Conservation (phyloP, 2,329 filamentous ascomycete genomes). For the Allantophomopsis cytisporea region DNA sequence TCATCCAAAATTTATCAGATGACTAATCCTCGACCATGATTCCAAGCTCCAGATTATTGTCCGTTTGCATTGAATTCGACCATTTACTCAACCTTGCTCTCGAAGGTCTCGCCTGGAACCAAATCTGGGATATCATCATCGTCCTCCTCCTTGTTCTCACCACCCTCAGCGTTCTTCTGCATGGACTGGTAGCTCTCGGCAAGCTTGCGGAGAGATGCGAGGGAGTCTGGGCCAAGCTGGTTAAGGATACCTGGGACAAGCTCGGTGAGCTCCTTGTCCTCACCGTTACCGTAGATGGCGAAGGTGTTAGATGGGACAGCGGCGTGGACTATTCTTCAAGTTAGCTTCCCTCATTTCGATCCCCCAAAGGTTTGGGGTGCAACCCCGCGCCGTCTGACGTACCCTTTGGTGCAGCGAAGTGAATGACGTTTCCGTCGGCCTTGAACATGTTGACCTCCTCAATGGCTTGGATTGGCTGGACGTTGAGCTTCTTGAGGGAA, state of each 20-base stretch:
- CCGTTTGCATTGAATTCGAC: background rate
- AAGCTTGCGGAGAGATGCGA: conserved; percentile 93
- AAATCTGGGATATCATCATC: conserved; percentile 96
- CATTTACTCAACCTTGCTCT: conserved; percentile 57
- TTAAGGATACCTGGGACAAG: conserved; percentile 98
- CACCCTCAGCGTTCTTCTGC: conserved; percentile 77
- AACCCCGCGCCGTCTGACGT: conserved; percentile 10
- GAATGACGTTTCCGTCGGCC: conserved; percentile 98
- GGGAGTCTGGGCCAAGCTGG: conserved; percentile 96
- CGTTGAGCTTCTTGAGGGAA: conserved; percentile 97
- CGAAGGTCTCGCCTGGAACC: conserved; percentile 95
- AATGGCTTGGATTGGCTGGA: conserved; percentile 97
- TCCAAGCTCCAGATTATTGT: background rate
- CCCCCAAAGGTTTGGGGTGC: no score
- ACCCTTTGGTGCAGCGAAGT: conserved; percentile 98
- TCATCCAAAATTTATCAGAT: no score
- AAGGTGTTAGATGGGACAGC: conserved; percentile 98
- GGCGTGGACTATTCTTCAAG: conserved; percentile 61
- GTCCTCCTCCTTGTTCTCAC: conserved; percentile 58
- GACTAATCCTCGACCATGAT: no score
- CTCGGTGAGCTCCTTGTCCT: conserved; percentile 99
- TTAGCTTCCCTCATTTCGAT: background rate
- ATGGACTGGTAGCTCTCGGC: conserved; percentile 99
- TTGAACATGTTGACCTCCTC: conserved; percentile 99
- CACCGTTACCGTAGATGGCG: conserved; percentile 95